phyloP scores from a whole-genome alignment of 345 rosid species.

The Sisymbrium altissimum region DNA sequence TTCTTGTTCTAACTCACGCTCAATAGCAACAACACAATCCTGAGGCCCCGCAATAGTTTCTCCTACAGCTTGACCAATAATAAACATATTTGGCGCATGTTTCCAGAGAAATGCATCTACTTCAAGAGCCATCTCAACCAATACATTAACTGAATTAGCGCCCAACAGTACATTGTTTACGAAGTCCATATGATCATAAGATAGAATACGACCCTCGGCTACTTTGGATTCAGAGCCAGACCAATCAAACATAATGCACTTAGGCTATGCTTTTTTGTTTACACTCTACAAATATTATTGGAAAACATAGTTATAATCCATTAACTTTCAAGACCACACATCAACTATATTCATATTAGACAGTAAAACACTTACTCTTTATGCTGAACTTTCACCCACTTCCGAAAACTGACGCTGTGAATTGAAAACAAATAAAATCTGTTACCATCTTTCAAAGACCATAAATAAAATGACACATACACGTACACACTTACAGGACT shows the following conservation, averaged over 20 bases:
- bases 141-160: neutral
- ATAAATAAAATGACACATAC: too few species aligned
- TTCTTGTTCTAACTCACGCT: neutral
- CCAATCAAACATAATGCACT: too few species aligned
- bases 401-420: neutral
- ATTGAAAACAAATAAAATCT: neutral
- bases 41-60: neutral
- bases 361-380: neutral
- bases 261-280: too few species aligned
- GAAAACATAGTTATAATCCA: neutral
- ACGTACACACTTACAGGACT: too few species aligned
- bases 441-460: too few species aligned
- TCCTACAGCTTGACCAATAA: neutral
- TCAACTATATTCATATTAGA: too few species aligned
- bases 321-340: neutral
- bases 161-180: neutral
- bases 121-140: neutral
- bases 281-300: neutral
- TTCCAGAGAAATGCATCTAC: neutral
- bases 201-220: neutral
- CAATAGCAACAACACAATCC: neutral
- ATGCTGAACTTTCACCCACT: neutral
- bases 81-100: neutral
- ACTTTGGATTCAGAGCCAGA: too few species aligned
- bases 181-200: neutral